These are phyloP conservation scores for Hypsizygus marmoreus DNA, from an alignment of 768 basidiomycete species.

Conservation along the genomic window DNA sequence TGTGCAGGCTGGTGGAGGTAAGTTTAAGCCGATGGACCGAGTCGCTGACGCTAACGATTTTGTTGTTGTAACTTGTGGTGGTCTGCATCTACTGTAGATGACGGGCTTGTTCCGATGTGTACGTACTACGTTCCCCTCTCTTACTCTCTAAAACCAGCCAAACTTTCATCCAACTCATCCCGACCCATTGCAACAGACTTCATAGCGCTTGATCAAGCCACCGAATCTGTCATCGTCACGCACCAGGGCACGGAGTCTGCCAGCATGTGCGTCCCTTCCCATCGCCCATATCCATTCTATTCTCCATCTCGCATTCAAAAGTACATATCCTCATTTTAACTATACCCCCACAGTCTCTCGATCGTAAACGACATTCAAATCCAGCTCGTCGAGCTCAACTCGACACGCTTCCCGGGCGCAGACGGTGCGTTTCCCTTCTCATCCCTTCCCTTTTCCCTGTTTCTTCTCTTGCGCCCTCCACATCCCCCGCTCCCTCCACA, in stretches of 20 bases:
- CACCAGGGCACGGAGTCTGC: constrained; percentile 41
- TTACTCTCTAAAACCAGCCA: background rate
- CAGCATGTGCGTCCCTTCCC: constrained; percentile 25
- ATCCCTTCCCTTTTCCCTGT: too few relatives aligned
- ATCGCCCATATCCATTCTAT: too few relatives aligned
- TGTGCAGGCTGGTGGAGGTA: constrained; percentile 35
- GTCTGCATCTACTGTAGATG: too few relatives aligned
- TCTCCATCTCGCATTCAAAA: too few relatives aligned
- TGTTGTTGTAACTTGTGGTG: too few relatives aligned
- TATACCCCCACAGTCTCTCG: constrained; percentile 25
- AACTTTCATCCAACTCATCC: background rate
- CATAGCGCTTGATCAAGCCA: constrained; percentile 36
- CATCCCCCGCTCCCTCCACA: too few relatives aligned
- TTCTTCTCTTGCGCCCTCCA: too few relatives aligned
- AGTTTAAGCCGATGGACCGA: constrained; percentile 8
- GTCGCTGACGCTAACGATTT: constrained; percentile 1
- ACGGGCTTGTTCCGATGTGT: constrained; percentile 14
- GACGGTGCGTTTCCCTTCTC: constrained; percentile 27
- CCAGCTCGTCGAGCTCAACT: constrained; percentile 26
- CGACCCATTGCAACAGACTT: too few relatives aligned
- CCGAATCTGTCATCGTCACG: constrained; percentile 38
- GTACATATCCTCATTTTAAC: background rate
- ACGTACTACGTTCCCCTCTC: constrained; percentile 1
- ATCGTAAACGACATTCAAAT: constrained; percentile 37
- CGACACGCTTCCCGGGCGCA: constrained; percentile 30